Conservation (phyloP, 768 basidiomycete species). For the Phlegmacium glaucopus region DNA sequence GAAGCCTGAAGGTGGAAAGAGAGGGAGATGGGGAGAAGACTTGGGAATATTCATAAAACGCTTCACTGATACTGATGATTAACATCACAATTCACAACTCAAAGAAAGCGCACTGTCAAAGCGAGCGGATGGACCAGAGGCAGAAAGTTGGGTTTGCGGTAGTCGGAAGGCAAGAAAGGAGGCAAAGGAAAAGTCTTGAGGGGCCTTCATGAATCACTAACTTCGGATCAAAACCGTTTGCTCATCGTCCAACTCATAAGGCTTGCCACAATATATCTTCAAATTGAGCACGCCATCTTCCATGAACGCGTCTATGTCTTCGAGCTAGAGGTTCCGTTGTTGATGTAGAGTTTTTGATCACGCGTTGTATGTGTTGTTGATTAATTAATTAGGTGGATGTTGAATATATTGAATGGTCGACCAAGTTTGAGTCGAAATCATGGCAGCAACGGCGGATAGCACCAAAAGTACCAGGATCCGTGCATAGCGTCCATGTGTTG, state of each 20-base stretch:
- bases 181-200: too few relatives aligned
- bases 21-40: too few relatives aligned
- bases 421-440: conserved; percentile 5
- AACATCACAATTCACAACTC: too few relatives aligned
- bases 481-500: too few relatives aligned
- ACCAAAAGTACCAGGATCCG: not conserved
- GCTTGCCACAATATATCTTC: conserved; percentile 48
- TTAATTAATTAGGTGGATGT: too few relatives aligned
- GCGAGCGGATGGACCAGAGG: too few relatives aligned
- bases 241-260: conserved; percentile 40
- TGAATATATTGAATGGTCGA: not conserved
- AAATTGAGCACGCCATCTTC: conserved; percentile 60
- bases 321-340: conserved; percentile 32
- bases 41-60: too few relatives aligned
- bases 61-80: too few relatives aligned
- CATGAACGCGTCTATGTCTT: conserved; percentile 53
- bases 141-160: too few relatives aligned
- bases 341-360: not conserved
- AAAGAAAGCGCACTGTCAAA: too few relatives aligned
- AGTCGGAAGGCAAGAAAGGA: too few relatives aligned
- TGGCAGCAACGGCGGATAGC: not conserved
- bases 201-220: not conserved
- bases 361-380: not conserved
- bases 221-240: conserved; percentile 45
- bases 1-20: too few relatives aligned